Evolutionary conservation across 2,329 filamentous ascomycete genomes (phyloP).

Genomic region (Verticillium longisporum): DNA sequence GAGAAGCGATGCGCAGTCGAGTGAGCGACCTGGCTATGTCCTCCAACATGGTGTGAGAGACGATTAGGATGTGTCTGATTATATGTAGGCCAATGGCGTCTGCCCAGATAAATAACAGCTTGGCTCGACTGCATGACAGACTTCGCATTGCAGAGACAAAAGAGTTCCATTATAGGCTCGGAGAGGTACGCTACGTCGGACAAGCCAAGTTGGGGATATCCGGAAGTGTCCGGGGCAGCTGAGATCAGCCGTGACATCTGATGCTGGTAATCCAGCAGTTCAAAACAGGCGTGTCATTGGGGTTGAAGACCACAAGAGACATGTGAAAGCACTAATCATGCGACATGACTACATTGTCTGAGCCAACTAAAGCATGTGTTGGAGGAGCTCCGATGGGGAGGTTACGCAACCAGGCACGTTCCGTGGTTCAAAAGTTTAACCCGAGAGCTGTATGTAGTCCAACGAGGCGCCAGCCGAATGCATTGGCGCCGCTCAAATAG

Average conservation of each 20-base stretch:
- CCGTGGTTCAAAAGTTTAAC: no score
- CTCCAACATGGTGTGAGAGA: constrained; percentile 23
- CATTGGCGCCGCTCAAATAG: no score
- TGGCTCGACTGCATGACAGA: neutral
- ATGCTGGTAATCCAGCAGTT: neutral
- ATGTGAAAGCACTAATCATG: neutral
- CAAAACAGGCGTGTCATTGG: neutral
- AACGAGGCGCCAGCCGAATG: no score
- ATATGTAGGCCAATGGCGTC: neutral
- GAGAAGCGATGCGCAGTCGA: constrained; percentile 39
- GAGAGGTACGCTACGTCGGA: constrained; percentile 2
- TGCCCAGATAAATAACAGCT: neutral
- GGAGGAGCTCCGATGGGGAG: neutral
- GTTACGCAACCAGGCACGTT: neutral
- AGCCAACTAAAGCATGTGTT: neutral
- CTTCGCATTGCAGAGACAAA: neutral
- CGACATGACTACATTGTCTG: neutral
- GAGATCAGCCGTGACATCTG: constrained; percentile 1
- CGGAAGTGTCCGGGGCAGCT: constrained; percentile 16
- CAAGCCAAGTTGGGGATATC: constrained; percentile 21
- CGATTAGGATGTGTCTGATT: constrained; percentile 3
- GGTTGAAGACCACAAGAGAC: neutral
- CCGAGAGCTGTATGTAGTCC: no score
- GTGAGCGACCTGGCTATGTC: constrained; percentile 34
- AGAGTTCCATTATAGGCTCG: neutral